Base-by-base conservation (phyloP, 2,329 filamentous ascomycete species). In the Diplocarpon rosae region DNA sequence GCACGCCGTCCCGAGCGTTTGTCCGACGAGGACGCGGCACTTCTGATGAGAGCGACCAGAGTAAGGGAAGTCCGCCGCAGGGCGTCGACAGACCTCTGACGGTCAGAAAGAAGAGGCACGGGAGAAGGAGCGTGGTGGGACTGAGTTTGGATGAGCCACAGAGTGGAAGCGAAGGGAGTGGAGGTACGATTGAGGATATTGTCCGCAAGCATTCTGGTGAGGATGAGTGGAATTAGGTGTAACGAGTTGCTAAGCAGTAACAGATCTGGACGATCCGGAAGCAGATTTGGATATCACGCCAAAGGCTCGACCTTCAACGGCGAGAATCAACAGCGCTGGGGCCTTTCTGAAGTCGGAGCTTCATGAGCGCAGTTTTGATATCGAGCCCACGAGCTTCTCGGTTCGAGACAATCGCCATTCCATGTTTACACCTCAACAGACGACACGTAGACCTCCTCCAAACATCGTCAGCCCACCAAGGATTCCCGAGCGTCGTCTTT, bases 11-110 rank as follows among this genome's bases (percentile, higher is more conserved):
- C 39, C 38, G 49, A 48, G 48, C 56, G 42, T 37, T 43, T 46
- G 32, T 50, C 47, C 9, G 47, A 45, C 43, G 56, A 53, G 36
- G 49, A 52, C 49, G 53, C 31, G 40, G 50, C 43, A 17, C 48
- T 37, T 54, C 52, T 46, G 39, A 47, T 42, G 51, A 47, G n/a
- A 54, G 52, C 29, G 40, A 51, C 43, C 38, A 55, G 37, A 56
- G 53, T 37, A 50, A 49, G 46, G 55, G 59, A 35, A 60, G 55
- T 37, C 55, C 59, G 33, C 54, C 58, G 20, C 37, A 50, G 37
- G 48, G 42, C 27, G 34, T 43, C 9, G 49, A 60, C 43, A 49
- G 56, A 50, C 55, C 57, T 16, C 52, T 62, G 36, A 61, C 56
- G n/a, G 50, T 59, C n/a, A 49, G 40, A 13, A 61, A 59, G 39